A percentile compares a stretch with the other conserved stretches of the same genome.
These are phyloP conservation scores for Cupressus sempervirens DNA, from an alignment of 75 land plant species.

Conservation along the genomic window DNA sequence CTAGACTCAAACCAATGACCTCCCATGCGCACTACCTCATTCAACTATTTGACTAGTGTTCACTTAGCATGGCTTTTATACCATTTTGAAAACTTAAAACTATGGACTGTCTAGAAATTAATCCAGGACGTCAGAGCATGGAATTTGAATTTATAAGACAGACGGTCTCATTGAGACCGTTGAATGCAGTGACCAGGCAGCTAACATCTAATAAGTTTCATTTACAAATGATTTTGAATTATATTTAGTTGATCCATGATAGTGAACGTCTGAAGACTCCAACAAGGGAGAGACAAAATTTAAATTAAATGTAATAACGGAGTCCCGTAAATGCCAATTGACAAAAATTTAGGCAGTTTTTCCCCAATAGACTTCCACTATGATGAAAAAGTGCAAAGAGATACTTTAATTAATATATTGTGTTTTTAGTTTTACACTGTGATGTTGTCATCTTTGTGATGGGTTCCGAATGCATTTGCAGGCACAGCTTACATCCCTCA, in stretches of 20 bases:
- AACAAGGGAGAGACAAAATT: not conserved
- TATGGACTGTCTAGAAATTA: not conserved
- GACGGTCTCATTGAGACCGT: not conserved
- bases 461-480: slow-evolving; percentile 7
- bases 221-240: not conserved
- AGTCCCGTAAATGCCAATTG: too few relatives aligned
- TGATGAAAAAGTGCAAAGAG: not conserved
- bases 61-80: not conserved
- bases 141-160: too few relatives aligned
- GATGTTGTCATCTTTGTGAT: not conserved
- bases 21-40: not conserved
- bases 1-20: not conserved
- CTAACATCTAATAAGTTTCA: not conserved
- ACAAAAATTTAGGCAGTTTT: not conserved
- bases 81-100: not conserved
- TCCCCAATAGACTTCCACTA: not conserved
- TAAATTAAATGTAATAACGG: not conserved
- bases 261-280: too few relatives aligned
- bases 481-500: slow-evolving; percentile 32
- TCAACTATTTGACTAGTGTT: not conserved
- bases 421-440: not conserved
- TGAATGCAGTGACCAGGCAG: not conserved
- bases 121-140: not conserved
- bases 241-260: not conserved
- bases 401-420: not conserved